Conservation (phyloP, 441 rosid genomes). For the Croton laevigatus region DNA sequence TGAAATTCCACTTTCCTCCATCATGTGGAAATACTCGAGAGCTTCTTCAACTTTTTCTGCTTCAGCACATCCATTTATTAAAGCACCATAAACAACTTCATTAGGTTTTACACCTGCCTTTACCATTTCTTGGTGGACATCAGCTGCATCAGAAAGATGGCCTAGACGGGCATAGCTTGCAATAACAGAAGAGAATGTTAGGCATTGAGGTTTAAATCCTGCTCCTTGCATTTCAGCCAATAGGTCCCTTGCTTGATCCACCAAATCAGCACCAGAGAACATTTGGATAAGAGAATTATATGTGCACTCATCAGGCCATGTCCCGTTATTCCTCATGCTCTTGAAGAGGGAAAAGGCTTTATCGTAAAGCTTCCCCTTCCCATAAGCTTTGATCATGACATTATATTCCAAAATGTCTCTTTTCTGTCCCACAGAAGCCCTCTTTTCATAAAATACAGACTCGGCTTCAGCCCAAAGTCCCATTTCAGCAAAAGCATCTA, state of each 20-base stretch:
- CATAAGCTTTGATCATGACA: conserved; percentile 90
- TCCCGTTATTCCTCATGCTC: conserved; percentile 77
- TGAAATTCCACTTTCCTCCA: conserved; percentile 58
- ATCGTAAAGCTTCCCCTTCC: conserved; percentile 71
- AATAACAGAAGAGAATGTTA: conserved; percentile 65
- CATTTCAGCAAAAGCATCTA: conserved; percentile 75
- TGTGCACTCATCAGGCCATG: conserved; percentile 90
- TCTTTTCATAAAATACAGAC: conserved; percentile 54
- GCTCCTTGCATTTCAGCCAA: conserved; percentile 66
- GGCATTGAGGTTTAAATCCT: conserved; percentile 58
- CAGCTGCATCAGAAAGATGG: conserved; percentile 58
- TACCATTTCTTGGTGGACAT: conserved; percentile 50
- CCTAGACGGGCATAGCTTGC: conserved; percentile 73
- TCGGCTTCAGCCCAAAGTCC: conserved; percentile 86
- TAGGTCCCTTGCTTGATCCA: conserved; percentile 60
- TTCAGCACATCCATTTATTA: conserved; percentile 84
- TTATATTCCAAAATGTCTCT: conserved; percentile 69
- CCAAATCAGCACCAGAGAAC: conserved; percentile 71
- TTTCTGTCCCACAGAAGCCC: conserved; percentile 39
- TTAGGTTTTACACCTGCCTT: conserved; percentile 69
- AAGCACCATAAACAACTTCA: conserved; percentile 76
- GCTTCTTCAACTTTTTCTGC: conserved; percentile 63
- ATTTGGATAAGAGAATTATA: conserved; percentile 79
- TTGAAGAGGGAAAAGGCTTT: conserved; percentile 73
- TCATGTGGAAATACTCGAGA: conserved; percentile 49